A percentile compares a stretch with the other conserved stretches of the same genome.
Evolutionary conservation across 1,139 yeast genomes (phyloP).

Genomic region (Meyerozyma sp.): DNA sequence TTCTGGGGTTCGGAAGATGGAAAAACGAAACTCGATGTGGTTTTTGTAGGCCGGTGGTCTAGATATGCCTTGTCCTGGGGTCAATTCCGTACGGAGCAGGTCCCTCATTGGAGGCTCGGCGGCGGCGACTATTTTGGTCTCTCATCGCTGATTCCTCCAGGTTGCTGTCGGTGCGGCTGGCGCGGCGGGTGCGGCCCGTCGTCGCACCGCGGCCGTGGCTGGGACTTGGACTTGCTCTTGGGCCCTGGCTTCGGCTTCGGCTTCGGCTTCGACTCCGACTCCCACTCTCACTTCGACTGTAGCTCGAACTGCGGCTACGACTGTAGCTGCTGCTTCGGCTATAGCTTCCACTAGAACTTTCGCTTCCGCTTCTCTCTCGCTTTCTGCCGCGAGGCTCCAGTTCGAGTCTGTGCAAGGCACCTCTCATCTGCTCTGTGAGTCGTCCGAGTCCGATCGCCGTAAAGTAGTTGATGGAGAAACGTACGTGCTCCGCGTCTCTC

Average conservation of each 20-base stretch:
- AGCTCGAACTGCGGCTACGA: neutral
- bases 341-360: constrained; percentile 10
- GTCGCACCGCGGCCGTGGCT: too few relatives aligned
- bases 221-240: neutral
- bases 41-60: neutral
- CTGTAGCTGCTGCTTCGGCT: constrained; percentile 9
- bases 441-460: constrained; percentile 90
- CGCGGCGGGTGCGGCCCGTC: neutral
- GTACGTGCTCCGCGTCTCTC: constrained; percentile 50
- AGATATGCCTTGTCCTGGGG: neutral
- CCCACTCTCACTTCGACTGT: neutral
- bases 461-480: constrained; percentile 85
- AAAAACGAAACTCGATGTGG: neutral
- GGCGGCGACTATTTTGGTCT: constrained; percentile 3
- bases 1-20: neutral
- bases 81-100: neutral
- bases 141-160: neutral
- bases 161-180: neutral
- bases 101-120: neutral
- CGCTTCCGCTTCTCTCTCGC: constrained; percentile 13
- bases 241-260: neutral
- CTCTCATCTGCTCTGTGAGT: constrained; percentile 79
- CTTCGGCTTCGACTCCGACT: constrained; percentile 1
- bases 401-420: constrained; percentile 29
- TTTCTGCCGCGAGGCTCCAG: constrained; percentile 6